phyloP scores from a whole-genome alignment of 345 rosid genomes.

The Rhodomyrtus tomentosa region DNA sequence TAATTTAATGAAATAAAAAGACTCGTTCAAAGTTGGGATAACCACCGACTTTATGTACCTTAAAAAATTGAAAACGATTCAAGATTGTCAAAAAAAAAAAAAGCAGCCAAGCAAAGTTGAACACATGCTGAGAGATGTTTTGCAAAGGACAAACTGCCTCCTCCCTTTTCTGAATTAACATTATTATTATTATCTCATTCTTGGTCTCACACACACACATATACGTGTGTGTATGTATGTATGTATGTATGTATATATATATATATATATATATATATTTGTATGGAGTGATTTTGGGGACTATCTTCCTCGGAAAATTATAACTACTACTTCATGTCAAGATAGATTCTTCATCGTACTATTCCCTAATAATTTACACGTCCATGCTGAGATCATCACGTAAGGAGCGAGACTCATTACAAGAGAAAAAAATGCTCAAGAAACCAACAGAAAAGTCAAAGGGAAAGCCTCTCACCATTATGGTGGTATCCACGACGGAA shows the following conservation, averaged over 20 bases:
- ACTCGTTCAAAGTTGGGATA: background rate
- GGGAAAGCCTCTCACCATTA: background rate
- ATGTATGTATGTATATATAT: too few species aligned
- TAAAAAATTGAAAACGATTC: background rate
- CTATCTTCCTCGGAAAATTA: background rate
- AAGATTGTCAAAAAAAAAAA: background rate
- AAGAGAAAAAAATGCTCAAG: background rate
- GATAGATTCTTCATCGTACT: background rate
- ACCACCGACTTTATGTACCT: background rate
- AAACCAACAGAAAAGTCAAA: background rate
- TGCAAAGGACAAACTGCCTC: background rate
- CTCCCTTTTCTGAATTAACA: background rate
- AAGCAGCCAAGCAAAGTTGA: background rate
- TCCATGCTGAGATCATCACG: background rate
- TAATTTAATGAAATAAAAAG: background rate
- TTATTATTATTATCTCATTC: background rate
- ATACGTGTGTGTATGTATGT: too few species aligned
- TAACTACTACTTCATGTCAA: background rate
- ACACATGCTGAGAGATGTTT: background rate
- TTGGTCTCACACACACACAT: too few species aligned
- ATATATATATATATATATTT: too few species aligned
- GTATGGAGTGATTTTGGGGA: background rate
- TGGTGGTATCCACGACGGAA: background rate
- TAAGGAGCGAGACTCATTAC: background rate
- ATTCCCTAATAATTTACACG: background rate